Percentiles rank a stretch among this genome's conserved stretches.
Evolutionary conservation across 2,329 filamentous ascomycete genomes (phyloP).

Genomic region (Thelonectria blattea): DNA sequence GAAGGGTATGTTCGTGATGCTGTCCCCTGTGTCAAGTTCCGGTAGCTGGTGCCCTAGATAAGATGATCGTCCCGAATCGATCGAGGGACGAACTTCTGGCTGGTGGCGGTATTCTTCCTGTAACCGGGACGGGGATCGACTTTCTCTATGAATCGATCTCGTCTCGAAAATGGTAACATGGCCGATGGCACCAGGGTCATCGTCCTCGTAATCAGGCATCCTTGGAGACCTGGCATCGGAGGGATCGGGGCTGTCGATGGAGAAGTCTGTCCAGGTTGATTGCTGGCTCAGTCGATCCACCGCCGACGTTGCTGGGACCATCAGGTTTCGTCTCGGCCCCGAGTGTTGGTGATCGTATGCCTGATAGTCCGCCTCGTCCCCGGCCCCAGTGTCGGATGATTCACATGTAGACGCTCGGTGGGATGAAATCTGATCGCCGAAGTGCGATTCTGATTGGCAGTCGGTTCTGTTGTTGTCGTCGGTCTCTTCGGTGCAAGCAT

Average conservation of each 20-base stretch:
- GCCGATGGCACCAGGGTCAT: constrained; percentile 39
- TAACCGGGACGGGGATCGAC: constrained; percentile 27
- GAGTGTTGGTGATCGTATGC: constrained; percentile 38
- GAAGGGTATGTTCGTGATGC: constrained; percentile 56
- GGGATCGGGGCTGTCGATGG: constrained; percentile 58
- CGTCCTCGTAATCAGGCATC: constrained; percentile 35
- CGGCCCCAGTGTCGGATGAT: constrained; percentile 44
- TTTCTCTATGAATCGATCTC: constrained; percentile 37
- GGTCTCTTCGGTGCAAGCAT: constrained; percentile 46
- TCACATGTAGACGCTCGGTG: constrained; percentile 49
- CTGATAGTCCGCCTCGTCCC: constrained; percentile 38
- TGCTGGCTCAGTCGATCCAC: constrained; percentile 59
- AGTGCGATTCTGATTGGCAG: constrained; percentile 38
- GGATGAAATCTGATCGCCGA: constrained; percentile 41
- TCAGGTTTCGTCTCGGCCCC: constrained; percentile 53
- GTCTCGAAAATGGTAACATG: constrained; percentile 44
- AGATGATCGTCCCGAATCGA: constrained; percentile 38
- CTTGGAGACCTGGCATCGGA: constrained; percentile 41
- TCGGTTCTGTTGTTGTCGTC: constrained; percentile 41
- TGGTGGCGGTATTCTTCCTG: constrained; percentile 31
- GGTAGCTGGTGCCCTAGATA: constrained; percentile 51
- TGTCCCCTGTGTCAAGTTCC: constrained; percentile 57
- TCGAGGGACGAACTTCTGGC: constrained; percentile 32
- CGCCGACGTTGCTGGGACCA: constrained; percentile 53
- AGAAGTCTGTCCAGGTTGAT: constrained; percentile 67